phyloP scores from a whole-genome alignment of 192 early-diverging fungal genomes.

The Cladochytrium replicatum region DNA sequence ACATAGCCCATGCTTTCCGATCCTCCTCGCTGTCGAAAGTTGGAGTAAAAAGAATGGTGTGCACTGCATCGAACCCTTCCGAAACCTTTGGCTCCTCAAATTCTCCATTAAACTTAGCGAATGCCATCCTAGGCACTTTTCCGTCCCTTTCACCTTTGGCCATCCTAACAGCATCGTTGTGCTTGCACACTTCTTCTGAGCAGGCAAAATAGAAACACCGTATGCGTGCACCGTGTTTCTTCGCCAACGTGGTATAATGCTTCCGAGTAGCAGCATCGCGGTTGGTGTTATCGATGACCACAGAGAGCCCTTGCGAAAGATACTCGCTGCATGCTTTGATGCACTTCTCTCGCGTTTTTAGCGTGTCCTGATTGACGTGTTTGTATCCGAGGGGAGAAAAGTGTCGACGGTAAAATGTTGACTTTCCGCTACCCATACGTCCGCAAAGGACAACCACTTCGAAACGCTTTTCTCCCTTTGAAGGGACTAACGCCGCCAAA shows the following conservation, averaged over 20 bases:
- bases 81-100: constrained; percentile 32
- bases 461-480: constrained; percentile 7
- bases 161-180: constrained; percentile 67
- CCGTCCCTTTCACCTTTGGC: constrained; percentile 4
- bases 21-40: constrained; percentile 35
- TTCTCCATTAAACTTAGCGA: constrained; percentile 30
- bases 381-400: constrained; percentile 55
- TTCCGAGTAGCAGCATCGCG: constrained; percentile 47
- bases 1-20: constrained; percentile 49
- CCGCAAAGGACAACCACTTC: constrained; percentile 73
- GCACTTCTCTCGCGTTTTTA: constrained; percentile 73
- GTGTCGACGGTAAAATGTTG: constrained; percentile 55
- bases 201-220: constrained; percentile 54
- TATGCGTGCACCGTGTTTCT: constrained; percentile 15
- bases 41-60: constrained; percentile 47
- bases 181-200: constrained; percentile 48
- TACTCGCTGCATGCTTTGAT: constrained; percentile 38
- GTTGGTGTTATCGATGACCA: constrained; percentile 87
- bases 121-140: constrained; percentile 43
- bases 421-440: constrained; percentile 76
- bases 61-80: constrained; percentile 56
- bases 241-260: constrained; percentile 56
- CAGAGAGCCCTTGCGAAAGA: constrained; percentile 39
- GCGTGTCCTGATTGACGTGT: constrained; percentile 73
- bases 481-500: too few relatives aligned